These are phyloP conservation scores for Mesembryanthemum crystallinum DNA, from an alignment of 148 eudicot genomes.

Conservation along the genomic window DNA sequence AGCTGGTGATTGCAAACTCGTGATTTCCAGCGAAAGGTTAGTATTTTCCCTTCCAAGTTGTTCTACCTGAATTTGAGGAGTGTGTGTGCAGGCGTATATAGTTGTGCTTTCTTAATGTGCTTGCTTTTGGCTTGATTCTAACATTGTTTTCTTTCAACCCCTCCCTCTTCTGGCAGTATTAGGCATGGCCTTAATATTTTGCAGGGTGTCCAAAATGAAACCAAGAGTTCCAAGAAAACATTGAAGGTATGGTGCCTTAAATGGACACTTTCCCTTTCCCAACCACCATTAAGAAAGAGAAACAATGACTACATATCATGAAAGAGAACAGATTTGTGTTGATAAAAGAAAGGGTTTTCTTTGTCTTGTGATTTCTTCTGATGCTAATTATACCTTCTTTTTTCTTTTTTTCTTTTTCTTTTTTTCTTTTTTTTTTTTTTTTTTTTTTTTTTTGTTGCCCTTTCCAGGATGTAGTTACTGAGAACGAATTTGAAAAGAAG, in stretches of 20 bases:
- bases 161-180: conserved; percentile 50
- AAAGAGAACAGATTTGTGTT: neutral
- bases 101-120: neutral
- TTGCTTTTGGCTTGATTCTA: conserved; percentile 1
- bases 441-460: neutral
- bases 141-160: neutral
- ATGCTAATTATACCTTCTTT: neutral
- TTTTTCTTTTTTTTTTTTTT: neutral
- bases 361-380: neutral
- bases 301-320: too few species aligned
- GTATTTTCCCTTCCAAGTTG: neutral
- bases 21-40: conserved; percentile 72
- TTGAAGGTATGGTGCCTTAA: conserved; percentile 53
- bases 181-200: conserved; percentile 62
- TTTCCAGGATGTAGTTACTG: conserved; percentile 89
- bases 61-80: neutral
- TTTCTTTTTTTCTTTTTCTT: neutral
- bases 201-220: conserved; percentile 74
- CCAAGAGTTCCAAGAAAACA: conserved; percentile 74
- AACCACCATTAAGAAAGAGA: neutral
- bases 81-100: neutral
- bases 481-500: conserved; percentile 89
- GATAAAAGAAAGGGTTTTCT: neutral
- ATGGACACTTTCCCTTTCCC: neutral
- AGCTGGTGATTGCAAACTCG: conserved; percentile 52